Evolutionary conservation across 139 green algal genomes (phyloP).

Genomic region (Coelastrella sp.): DNA sequence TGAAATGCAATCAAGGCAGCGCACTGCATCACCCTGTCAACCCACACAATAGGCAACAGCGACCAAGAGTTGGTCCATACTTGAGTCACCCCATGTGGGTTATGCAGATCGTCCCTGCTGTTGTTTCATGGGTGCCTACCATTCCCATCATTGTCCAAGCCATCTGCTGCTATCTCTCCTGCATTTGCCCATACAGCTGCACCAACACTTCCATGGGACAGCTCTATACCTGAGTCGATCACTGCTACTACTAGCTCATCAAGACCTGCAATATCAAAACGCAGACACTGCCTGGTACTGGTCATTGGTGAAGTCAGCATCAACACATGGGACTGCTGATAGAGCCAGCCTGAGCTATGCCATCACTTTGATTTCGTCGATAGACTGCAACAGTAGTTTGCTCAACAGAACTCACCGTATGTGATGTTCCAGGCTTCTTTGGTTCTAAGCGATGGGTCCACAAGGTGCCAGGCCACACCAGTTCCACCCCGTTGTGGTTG

Average conservation of each 20-base stretch:
- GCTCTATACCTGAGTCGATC: conserved; percentile 76
- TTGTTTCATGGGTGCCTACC: conserved; percentile 47
- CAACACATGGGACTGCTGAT: too few species aligned
- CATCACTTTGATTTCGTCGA: too few species aligned
- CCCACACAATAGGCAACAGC: too few species aligned
- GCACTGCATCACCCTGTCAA: too few species aligned
- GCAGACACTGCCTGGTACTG: neutral
- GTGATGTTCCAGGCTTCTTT: neutral
- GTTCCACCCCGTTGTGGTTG: neutral
- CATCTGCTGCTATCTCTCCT: conserved; percentile 67
- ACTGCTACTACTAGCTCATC: conserved; percentile 73
- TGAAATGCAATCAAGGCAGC: too few species aligned
- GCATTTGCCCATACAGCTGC: conserved; percentile 73
- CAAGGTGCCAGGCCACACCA: conserved; percentile 23
- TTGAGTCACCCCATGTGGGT: too few species aligned
- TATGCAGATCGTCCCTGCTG: neutral
- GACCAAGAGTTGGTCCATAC: too few species aligned
- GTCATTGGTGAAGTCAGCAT: too few species aligned
- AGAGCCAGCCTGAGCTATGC: too few species aligned
- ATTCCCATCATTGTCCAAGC: conserved; percentile 78
- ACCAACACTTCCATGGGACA: conserved; percentile 71
- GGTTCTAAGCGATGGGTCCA: neutral
- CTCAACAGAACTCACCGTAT: neutral
- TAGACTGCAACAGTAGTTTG: too few species aligned
- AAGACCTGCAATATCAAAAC: conserved; percentile 14